Evolutionary conservation across 1,139 yeast species (phyloP).

Genomic region (Taphrina communis): DNA sequence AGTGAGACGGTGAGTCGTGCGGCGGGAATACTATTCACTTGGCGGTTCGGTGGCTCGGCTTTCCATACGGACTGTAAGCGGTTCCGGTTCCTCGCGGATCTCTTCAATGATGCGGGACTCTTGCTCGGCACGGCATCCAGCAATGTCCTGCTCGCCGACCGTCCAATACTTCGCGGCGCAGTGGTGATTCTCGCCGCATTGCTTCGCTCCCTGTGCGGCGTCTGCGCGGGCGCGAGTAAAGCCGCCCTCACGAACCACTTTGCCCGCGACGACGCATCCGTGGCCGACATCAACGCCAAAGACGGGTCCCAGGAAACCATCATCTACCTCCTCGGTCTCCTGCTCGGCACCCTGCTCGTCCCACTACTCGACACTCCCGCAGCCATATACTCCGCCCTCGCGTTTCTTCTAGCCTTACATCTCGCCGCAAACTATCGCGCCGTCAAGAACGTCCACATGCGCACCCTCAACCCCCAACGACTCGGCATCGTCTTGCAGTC

Average conservation of each 20-base stretch:
- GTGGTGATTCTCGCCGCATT: constrained; percentile 51
- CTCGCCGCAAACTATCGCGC: constrained; percentile 53
- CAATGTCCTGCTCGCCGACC: constrained; percentile 45
- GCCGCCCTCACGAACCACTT: constrained; percentile 55
- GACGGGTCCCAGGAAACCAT: constrained; percentile 55
- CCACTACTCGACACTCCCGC: constrained; percentile 43
- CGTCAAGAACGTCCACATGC: constrained; percentile 51
- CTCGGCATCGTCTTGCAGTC: constrained; percentile 48
- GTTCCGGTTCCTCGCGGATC: constrained; percentile 53
- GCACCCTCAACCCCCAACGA: constrained; percentile 52
- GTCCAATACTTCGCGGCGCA: constrained; percentile 45
- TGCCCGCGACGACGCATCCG: constrained; percentile 49
- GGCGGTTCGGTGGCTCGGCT: constrained; percentile 51
- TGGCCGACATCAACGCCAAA: constrained; percentile 53
- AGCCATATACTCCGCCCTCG: constrained; percentile 50
- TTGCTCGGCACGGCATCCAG: constrained; percentile 53
- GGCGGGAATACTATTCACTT: constrained; percentile 54
- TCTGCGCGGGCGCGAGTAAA: constrained; percentile 54
- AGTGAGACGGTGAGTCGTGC: constrained; percentile 54
- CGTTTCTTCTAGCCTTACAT: constrained; percentile 49
- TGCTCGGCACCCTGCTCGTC: constrained; percentile 52
- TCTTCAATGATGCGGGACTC: constrained; percentile 53
- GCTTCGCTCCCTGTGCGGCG: constrained; percentile 53
- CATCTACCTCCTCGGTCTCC: constrained; percentile 53
- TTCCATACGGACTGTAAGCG: constrained; percentile 54